Evolutionary conservation across 352 stramenopile species (phyloP), one percentile per base, ranked within the genome.

Genomic region (Globisporangium paroecandrum): DNA sequence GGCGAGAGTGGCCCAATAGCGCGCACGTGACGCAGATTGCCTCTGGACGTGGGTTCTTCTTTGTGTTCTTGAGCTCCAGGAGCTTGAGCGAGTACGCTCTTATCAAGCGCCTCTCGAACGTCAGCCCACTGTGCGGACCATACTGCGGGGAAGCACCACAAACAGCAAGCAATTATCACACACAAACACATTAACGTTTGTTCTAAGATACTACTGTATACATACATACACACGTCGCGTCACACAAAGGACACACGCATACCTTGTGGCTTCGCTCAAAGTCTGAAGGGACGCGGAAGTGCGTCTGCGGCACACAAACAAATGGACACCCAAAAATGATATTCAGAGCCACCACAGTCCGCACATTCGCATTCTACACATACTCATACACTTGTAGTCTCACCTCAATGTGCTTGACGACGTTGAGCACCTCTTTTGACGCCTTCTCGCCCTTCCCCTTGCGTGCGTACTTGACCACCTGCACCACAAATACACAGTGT

Each of bases 1-100:
- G 82, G 58, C 83, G 77, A 1, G 59, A 70, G 68, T 90, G 82
- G 1, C 79, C 82, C 12, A 86, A 62, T 1, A 41, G 58, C 5
- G 77, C 79, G 25, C 84, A 92, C 20, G 77, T 81, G 65, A 84
- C 68, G 67, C 84, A 92, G 36, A 90, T 92, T 10, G 68, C 60
- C 47, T 77, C 63, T 13, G 70, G 68, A 24, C 25, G 43, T 13
- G 61, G 36, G 20, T 22, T 65, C 1, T 5, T 27, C 71, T 57
- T 73, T 27, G 51, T 10, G 32, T 63, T 41, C 65, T 87, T 83
- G 46, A 70, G 62, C 20, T 67, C 32, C 15, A 92, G 65, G 4
- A 83, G 69, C 10, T 80, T 69, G 58, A 89, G 75, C n/a, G 74
- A 81, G 59, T 89, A 90, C 51, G 84, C 82, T 58, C 79, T 75